A percentile compares a stretch with the other conserved stretches of the same genome.
These are phyloP conservation scores for Globisporangium paroecandrum DNA, from an alignment of 352 stramenopile species.

Conservation along the genomic window DNA sequence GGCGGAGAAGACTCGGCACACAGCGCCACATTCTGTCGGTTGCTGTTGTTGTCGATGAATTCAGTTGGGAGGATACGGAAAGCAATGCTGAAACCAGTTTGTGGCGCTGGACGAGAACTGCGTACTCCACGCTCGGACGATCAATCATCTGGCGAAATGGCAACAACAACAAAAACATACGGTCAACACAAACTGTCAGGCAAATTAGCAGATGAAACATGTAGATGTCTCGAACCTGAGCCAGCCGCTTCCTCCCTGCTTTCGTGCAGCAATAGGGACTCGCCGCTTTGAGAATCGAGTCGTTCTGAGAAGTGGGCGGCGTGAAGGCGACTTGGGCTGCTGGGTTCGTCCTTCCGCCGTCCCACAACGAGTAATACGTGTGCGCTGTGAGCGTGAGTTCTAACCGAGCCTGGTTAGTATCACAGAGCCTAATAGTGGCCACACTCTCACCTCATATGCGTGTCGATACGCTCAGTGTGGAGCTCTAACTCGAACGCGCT, in stretches of 20 bases:
- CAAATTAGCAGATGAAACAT: not conserved
- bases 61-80: not conserved
- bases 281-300: slow-evolving; percentile 1
- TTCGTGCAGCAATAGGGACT: slow-evolving; percentile 4
- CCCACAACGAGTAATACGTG: not conserved
- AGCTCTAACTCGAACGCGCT: slow-evolving; percentile 6
- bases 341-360: slow-evolving; percentile 7
- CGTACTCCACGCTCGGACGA: slow-evolving; percentile 18
- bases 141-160: slow-evolving; percentile 25
- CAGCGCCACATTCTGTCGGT: not conserved
- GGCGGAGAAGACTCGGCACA: not conserved
- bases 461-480: not conserved
- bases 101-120: slow-evolving; percentile 16
- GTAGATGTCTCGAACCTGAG: not conserved
- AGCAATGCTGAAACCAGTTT: slow-evolving; percentile 23
- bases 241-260: slow-evolving; percentile 2
- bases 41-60: not conserved
- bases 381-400: not conserved
- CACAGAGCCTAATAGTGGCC: not conserved
- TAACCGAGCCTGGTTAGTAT: not conserved
- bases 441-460: not conserved
- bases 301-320: not conserved
- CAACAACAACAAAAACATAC: not conserved
- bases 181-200: not conserved
- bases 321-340: slow-evolving; percentile 2